Evolutionary conservation across 305 asterid species (phyloP).

Genomic region (Ilex paraguariensis): DNA sequence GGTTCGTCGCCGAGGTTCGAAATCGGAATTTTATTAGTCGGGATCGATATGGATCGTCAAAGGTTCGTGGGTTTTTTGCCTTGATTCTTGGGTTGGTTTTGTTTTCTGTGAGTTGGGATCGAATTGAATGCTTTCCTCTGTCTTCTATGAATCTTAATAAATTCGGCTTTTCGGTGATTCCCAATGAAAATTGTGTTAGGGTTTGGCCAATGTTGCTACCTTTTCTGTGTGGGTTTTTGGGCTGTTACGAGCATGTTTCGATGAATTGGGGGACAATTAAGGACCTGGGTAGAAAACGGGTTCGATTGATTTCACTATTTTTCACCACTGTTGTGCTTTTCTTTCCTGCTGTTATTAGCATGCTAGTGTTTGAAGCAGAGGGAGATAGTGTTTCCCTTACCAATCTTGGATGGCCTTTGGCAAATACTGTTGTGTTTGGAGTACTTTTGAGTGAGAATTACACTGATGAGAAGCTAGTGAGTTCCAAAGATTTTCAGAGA

Average conservation of each 20-base stretch:
- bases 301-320: slow-evolving; percentile 62
- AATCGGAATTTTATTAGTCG: slow-evolving; percentile 23
- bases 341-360: slow-evolving; percentile 72
- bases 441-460: slow-evolving; percentile 90
- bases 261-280: slow-evolving; percentile 53
- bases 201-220: slow-evolving; percentile 92
- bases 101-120: slow-evolving; percentile 88
- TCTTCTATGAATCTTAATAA: slow-evolving; percentile 51
- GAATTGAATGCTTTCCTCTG: slow-evolving; percentile 79
- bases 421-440: slow-evolving; percentile 81
- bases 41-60: slow-evolving; percentile 35
- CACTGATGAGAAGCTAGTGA: slow-evolving; percentile 47
- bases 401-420: slow-evolving; percentile 79
- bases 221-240: slow-evolving; percentile 72
- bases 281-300: slow-evolving; percentile 65
- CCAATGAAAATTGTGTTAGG: slow-evolving; percentile 65
- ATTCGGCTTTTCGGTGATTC: slow-evolving; percentile 42
- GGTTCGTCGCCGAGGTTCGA: slow-evolving; percentile 47
- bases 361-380: slow-evolving; percentile 78
- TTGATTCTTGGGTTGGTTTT: slow-evolving; percentile 53
- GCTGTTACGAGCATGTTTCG: slow-evolving; percentile 61
- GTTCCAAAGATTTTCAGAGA: slow-evolving; percentile 55
- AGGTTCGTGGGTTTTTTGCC: slow-evolving; percentile 63
- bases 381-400: slow-evolving; percentile 62
- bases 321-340: slow-evolving; percentile 59